Base-by-base conservation (phyloP, 2,329 filamentous ascomycete species). In the Fusarium praegraminearum region DNA sequence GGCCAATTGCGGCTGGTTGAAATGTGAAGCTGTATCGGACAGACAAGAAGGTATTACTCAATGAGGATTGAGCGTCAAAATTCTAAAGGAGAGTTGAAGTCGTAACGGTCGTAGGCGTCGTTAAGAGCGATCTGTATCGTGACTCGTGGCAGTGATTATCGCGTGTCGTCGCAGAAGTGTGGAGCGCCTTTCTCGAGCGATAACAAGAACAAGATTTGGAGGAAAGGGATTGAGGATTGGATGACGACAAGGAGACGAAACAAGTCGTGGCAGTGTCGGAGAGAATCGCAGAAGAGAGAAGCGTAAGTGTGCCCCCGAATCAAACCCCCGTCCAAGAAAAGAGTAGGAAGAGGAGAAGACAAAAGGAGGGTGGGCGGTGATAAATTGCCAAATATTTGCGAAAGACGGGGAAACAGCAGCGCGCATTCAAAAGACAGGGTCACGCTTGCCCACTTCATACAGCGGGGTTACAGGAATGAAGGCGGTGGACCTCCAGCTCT, bases 21-120 rank as follows among this genome's bases (percentile, higher is more conserved):
- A 56, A 28, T 52, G 41, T 51, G 43, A 52, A 51, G 64, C 44
- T 47, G 44, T 46, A 35, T 69, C 41, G 54, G 47, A 45, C 33
- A 38, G 60, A 35, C n/a, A 40, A 55, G 38, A 45, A 38, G 18
- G 12, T 45, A 52, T 53, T 59, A 7, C 47, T 47, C 55, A 41
- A 46, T 54, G 38, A 45, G 16, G n/a, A 18, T 33, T 32, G 57
- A 64, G 33, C n/a, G 50, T 55, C 60, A 50, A 62, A 54, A 52
- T 41, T 49, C 16, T 36, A 56, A 70, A 64, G 43, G 50, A 63
- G 50, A 67, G 62, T 50, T 65, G 50, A 62, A 62, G 45, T 75
- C 74, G 74, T 76, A 75, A 72, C 67, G 60, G 73, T 76, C 74
- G 70, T 76, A 66, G 65, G 63, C 61, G 64, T 76, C 74, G 74